A percentile compares a stretch with the other conserved stretches of the same genome.
Conservation (phyloP, 1,284 basidiomycete genomes). For the Irpex sp. region DNA sequence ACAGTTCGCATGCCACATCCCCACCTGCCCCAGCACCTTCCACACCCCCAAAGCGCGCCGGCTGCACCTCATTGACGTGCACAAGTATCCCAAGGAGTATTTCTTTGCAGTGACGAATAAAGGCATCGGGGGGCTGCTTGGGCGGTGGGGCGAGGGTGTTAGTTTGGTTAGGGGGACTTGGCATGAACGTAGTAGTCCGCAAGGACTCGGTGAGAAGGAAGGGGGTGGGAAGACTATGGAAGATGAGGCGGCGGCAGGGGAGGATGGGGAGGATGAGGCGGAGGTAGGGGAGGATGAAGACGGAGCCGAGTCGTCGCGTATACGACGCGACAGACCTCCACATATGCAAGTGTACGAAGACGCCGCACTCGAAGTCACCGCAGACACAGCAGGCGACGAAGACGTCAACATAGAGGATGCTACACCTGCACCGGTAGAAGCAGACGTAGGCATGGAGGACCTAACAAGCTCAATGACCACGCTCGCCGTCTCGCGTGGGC, state of each 20-base stretch:
- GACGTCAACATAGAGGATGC: no score
- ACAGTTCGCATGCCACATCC: slow-evolving; percentile 80
- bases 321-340: no score
- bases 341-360: no score
- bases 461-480: no score
- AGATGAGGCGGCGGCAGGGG: slow-evolving; percentile 21
- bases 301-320: no score
- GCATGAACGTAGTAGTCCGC: slow-evolving; percentile 18
- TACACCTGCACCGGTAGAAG: no score
- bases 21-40: slow-evolving; percentile 62
- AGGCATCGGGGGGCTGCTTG: slow-evolving; percentile 72
- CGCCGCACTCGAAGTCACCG: no score
- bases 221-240: slow-evolving; percentile 25
- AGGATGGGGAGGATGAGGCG: slow-evolving; percentile 26
- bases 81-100: slow-evolving; percentile 59
- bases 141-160: slow-evolving; percentile 74
- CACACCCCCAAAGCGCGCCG: slow-evolving; percentile 71
- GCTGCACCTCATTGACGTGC: slow-evolving; percentile 76
- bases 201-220: slow-evolving; percentile 28
- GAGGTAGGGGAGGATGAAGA: slow-evolving; percentile 17
- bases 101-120: slow-evolving; percentile 88
- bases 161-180: slow-evolving; percentile 69
- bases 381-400: no score
- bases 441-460: no score
- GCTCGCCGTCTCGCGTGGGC: no score